These are phyloP conservation scores for Trifolium subterraneum DNA, from an alignment of 306 rosid species.

Conservation along the genomic window DNA sequence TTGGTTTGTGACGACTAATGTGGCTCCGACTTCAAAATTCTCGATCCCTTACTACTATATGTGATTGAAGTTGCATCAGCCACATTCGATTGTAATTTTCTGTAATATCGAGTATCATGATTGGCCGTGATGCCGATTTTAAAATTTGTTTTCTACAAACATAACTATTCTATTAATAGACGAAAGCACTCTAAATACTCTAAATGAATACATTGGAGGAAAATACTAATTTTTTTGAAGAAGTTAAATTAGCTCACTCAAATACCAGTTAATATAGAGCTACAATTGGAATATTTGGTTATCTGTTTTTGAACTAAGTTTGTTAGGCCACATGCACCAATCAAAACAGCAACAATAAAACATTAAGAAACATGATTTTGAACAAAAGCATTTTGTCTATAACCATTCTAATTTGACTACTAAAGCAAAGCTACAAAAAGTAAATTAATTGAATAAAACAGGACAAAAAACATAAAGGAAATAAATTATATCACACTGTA, in stretches of 20 bases:
- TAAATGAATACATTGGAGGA: too few species aligned
- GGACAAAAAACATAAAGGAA: conserved; percentile 31
- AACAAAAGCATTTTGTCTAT: conserved; percentile 36
- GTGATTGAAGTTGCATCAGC: background rate
- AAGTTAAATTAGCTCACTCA: too few species aligned
- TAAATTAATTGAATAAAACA: conserved; percentile 40
- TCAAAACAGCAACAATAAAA: conserved; percentile 25
- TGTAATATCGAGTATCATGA: background rate
- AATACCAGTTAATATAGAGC: background rate
- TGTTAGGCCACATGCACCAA: conserved; percentile 25
- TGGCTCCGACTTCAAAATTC: background rate
- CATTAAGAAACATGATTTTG: conserved; percentile 23
- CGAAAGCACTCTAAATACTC: background rate
- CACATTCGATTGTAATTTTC: background rate
- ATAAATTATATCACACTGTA: conserved; percentile 38
- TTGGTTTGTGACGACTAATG: too few species aligned
- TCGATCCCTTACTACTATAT: background rate
- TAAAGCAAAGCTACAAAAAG: conserved; percentile 53
- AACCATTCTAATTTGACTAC: conserved; percentile 48
- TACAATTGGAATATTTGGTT: conserved; percentile 42
- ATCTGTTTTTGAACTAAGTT: conserved; percentile 32
- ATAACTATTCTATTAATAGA: background rate
- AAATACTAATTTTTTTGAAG: too few species aligned
- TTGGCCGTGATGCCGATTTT: background rate
- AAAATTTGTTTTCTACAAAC: background rate